Conservation (phyloP, 1,139 yeast species). For the Yamadazyma diospyri region DNA sequence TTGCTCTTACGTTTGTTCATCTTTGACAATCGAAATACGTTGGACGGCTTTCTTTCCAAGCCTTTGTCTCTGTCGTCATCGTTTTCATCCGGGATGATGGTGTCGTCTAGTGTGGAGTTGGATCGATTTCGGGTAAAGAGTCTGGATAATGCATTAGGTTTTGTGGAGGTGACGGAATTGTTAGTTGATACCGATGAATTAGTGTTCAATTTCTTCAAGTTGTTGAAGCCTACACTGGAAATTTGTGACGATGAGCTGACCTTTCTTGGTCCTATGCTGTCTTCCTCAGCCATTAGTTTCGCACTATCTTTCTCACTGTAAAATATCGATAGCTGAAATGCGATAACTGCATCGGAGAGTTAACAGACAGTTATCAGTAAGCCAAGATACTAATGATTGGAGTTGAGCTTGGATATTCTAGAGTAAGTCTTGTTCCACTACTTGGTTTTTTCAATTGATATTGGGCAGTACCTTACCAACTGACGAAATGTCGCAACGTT, state of each 20-base stretch:
- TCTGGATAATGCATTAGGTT: constrained; percentile 23
- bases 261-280: constrained; percentile 1
- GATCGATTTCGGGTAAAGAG: constrained; percentile 36
- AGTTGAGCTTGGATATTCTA: no score
- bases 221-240: constrained; percentile 41
- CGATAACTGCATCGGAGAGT: no score
- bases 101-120: constrained; percentile 16
- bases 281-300: constrained; percentile 8
- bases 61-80: constrained; percentile 4
- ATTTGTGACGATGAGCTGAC: constrained; percentile 21
- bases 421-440: no score
- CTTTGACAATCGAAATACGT: constrained; percentile 13
- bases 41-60: constrained; percentile 12
- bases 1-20: constrained; percentile 15
- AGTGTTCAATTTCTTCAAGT: constrained; percentile 33
- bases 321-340: no score
- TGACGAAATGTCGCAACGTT: no score
- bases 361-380: constrained; percentile 5
- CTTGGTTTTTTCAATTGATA: no score
- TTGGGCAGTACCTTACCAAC: no score
- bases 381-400: constrained; percentile 33
- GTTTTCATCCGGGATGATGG: constrained; percentile 8
- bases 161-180: constrained; percentile 10
- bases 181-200: constrained; percentile 28
- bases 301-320: no score